Evolutionary conservation across 163 green algal species (phyloP), one percentile per base, ranked within the genome.

Genomic region (Volvox carteri): DNA sequence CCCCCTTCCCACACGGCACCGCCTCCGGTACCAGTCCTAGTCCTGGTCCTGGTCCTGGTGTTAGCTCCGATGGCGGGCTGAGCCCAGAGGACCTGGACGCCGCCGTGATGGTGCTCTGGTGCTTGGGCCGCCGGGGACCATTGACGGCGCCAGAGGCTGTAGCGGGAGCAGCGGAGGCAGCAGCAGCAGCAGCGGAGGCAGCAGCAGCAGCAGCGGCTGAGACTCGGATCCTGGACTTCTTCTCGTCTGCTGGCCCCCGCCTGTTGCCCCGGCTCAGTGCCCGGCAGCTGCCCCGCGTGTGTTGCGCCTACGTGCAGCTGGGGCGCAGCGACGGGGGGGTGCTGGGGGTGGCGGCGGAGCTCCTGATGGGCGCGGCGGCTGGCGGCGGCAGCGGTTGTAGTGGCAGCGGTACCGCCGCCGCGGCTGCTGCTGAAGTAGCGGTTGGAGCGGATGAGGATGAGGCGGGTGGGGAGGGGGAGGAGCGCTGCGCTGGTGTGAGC

Each of bases 241-340:
- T 87, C 23, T 39, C 81, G 3, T 28, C 30, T 4, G 68, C 37
- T 14, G 67, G 48, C 7, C 83, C 67, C 14, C 42, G 44, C 19
- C 50, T 88, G 48, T 25, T 88, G 67, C 83, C 48, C 14, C 50
- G 50, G 6, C 83, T 88, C n/a, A 70, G 39, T 16, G 6, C 7
- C 8, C 83, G 68, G 33, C 83, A 88, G 83, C 65, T 88, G 68
- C 83, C 83, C 9, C 48, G 35, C 35, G 83, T 88, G 67, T 42
- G 50, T 9, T 46, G 67, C 50, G 83, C 68, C 11, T 88, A 50
- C 37, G 68, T 60, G 48, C 83, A 74, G 68, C 48, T 88, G 25
- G 50, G 83, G 11, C 50, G 83, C 7, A 39, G 21, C 23, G 83
- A 88, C 50, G 18, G 48, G 4, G 48, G 9, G 35, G 50, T 88